Evolutionary conservation across 2,329 filamentous ascomycete species (phyloP).

Genomic region (Drechslerella coelobrocha): DNA sequence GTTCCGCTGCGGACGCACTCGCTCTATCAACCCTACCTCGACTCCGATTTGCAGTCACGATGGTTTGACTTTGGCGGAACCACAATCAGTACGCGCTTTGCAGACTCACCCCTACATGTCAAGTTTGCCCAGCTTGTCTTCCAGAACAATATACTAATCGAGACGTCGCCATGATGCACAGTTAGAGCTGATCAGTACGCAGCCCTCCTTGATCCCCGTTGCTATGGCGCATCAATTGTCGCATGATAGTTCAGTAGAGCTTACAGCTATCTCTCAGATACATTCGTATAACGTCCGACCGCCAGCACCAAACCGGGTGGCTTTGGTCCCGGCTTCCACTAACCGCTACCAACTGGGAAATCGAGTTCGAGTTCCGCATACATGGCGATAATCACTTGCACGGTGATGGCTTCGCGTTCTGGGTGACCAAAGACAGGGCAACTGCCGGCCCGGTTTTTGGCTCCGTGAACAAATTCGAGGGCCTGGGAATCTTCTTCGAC

Average conservation of each 20-base stretch:
- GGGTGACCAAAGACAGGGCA: conserved; percentile 92
- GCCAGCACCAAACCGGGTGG: conserved; percentile 89
- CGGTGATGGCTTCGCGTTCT: conserved; percentile 96
- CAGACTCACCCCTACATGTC: conserved; percentile 57
- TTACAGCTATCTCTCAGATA: conserved; percentile 66
- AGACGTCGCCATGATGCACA: conserved; percentile 5
- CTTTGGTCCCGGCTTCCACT: conserved; percentile 91
- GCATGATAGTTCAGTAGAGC: conserved; percentile 7
- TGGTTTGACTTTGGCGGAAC: conserved; percentile 99
- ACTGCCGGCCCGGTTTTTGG: conserved; percentile 85
- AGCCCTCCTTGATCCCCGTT: background rate
- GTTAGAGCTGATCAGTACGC: conserved; percentile 67
- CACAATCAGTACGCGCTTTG: conserved; percentile 67
- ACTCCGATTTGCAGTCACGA: conserved; percentile 96
- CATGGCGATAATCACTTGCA: conserved; percentile 87
- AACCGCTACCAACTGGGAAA: conserved; percentile 98
- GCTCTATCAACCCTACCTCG: conserved; percentile 85
- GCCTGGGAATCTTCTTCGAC: conserved; percentile 92
- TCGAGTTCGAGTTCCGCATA: conserved; percentile 94
- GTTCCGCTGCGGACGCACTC: conserved; percentile 80
- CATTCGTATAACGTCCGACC: conserved; percentile 88
- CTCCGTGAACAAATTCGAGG: conserved; percentile 85
- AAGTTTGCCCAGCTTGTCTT: background rate
- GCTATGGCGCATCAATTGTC: background rate
- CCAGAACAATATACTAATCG: conserved; percentile 1